Evolutionary conservation across 106 monocot genomes (phyloP).

Genomic region (Dactylorhiza incarnata): DNA sequence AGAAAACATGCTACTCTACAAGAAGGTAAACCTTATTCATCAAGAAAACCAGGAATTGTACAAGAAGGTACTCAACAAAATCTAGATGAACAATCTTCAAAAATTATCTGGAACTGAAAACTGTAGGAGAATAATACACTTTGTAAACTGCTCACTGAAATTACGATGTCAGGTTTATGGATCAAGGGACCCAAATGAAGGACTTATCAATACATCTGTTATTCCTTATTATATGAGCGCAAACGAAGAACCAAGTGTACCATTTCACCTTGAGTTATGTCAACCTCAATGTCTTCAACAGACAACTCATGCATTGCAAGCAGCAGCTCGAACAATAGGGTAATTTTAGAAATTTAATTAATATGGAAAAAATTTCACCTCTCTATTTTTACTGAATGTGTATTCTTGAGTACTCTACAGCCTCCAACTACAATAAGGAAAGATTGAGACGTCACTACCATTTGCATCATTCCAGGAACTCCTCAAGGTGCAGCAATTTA

Average conservation of each 20-base stretch:
- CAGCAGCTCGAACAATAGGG: constrained; percentile 41
- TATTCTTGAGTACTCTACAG: not conserved
- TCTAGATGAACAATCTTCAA: constrained; percentile 1
- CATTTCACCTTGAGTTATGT: constrained; percentile 50
- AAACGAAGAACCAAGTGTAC: constrained; percentile 25
- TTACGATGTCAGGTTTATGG: constrained; percentile 33
- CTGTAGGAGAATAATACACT: not conserved
- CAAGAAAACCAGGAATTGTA: constrained; percentile 44
- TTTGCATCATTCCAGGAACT: not conserved
- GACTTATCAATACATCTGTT: constrained; percentile 10
- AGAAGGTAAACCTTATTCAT: constrained; percentile 32
- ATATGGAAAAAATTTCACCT: not conserved
- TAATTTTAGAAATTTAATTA: constrained; percentile 10
- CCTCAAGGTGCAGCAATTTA: not conserved
- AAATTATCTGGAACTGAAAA: not conserved
- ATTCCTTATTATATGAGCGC: constrained; percentile 25
- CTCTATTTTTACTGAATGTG: not conserved
- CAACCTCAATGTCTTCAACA: constrained; percentile 7
- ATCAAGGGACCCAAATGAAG: constrained; percentile 21
- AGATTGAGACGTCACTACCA: not conserved
- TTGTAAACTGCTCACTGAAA: not conserved
- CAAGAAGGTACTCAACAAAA: constrained; percentile 23
- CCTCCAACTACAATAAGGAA: not conserved
- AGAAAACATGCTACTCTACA: constrained; percentile 51
- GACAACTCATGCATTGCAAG: constrained; percentile 15